These are phyloP conservation scores for Sanguinoderma infundibulare DNA, from an alignment of 1,284 basidiomycete genomes.

Conservation along the genomic window DNA sequence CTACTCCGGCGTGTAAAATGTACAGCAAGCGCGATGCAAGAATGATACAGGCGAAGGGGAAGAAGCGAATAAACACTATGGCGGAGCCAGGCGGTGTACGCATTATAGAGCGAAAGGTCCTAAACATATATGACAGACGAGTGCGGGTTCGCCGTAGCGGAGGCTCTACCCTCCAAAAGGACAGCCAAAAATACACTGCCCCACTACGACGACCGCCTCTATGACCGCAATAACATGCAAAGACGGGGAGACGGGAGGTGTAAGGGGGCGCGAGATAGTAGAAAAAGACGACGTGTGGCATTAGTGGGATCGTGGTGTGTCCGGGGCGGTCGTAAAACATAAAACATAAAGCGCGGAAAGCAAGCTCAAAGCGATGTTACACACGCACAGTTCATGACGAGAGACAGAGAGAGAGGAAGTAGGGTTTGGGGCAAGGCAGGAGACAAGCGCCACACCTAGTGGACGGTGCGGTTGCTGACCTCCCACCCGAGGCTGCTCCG, in stretches of 20 bases:
- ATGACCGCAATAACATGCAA: background rate
- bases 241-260: background rate
- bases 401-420: background rate
- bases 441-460: slow-evolving; percentile 2
- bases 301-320: slow-evolving; percentile 3
- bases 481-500: slow-evolving; percentile 51
- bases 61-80: slow-evolving; percentile 2
- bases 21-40: slow-evolving; percentile 7
- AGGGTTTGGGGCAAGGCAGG: background rate
- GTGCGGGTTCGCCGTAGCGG: slow-evolving; percentile 12
- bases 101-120: slow-evolving; percentile 10
- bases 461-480: slow-evolving; percentile 19
- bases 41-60: slow-evolving; percentile 4
- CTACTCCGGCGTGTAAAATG: slow-evolving; percentile 15
- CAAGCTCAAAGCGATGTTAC: slow-evolving; percentile 11
- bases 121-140: slow-evolving; percentile 3
- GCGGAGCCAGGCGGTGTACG: too few relatives aligned
- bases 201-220: slow-evolving; percentile 10
- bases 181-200: slow-evolving; percentile 22
- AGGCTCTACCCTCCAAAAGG: slow-evolving; percentile 16
- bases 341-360: slow-evolving; percentile 10
- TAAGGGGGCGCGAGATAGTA: background rate
- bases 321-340: slow-evolving; percentile 6
- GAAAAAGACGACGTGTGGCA: background rate
- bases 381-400: slow-evolving; percentile 10